A percentile compares a stretch with the other conserved stretches of the same genome.
Evolutionary conservation across 345 rosid genomes (phyloP).

Genomic region (Ailanthus altissimus): DNA sequence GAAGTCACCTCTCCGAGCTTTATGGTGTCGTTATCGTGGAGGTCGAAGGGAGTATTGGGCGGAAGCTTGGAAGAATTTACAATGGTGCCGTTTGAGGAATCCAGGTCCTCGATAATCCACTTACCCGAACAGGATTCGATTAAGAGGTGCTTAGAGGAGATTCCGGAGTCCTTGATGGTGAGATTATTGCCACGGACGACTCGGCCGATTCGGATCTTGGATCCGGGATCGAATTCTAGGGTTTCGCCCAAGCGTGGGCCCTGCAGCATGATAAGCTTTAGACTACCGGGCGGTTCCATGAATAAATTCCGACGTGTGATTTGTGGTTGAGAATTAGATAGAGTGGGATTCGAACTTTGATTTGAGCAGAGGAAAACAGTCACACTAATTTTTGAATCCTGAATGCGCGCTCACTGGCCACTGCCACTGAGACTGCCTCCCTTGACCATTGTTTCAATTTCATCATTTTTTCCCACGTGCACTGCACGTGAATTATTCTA

Average conservation of each 20-base stretch:
- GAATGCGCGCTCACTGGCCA: not conserved
- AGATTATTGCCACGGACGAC: conserved; percentile 70
- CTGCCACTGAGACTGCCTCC: too few species aligned
- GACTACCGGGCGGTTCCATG: conserved; percentile 39
- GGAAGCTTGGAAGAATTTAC: conserved; percentile 48
- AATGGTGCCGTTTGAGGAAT: conserved; percentile 82
- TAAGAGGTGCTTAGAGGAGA: conserved; percentile 74
- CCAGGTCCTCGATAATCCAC: conserved; percentile 70
- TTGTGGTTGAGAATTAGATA: not conserved
- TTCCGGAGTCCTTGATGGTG: conserved; percentile 66
- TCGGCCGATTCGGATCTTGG: conserved; percentile 65
- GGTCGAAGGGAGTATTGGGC: conserved; percentile 41
- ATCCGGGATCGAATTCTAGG: conserved; percentile 50
- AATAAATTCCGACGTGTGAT: not conserved
- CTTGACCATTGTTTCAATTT: not conserved
- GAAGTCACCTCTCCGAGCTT: conserved; percentile 78
- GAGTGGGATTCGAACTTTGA: not conserved
- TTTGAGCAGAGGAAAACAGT: not conserved
- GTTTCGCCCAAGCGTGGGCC: conserved; percentile 81
- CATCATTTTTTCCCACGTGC: not conserved
- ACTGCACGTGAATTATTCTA: not conserved
- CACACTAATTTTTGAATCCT: not conserved
- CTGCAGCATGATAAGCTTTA: conserved; percentile 46
- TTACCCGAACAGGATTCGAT: conserved; percentile 58
- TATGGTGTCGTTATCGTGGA: conserved; percentile 60